Conservation (phyloP, 805 yeast species). For the Metschnikowia similis region DNA sequence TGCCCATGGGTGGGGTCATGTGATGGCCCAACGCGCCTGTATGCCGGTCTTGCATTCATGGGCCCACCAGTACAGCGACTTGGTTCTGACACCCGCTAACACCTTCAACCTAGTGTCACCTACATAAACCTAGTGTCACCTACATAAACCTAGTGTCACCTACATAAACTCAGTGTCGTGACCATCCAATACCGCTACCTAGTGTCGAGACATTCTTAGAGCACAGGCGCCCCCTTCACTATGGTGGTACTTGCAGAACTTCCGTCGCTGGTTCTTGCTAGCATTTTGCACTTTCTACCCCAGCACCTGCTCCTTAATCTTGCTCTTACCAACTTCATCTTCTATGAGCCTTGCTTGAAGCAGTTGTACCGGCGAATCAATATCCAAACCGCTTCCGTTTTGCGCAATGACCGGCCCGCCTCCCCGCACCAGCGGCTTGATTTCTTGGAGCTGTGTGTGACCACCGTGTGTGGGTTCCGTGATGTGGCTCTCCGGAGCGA, state of each 20-base stretch:
- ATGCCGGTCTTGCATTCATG: too few species aligned
- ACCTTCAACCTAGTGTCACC: too few species aligned
- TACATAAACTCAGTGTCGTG: too few species aligned
- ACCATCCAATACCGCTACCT: too few species aligned
- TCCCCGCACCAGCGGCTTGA: conserved; percentile 14
- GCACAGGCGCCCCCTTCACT: too few species aligned
- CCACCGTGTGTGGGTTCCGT: conserved; percentile 26
- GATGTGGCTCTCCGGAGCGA: conserved; percentile 12
- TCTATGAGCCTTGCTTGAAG: conserved; percentile 30
- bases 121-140: too few species aligned
- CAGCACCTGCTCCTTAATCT: conserved; percentile 30
- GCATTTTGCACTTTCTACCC: conserved; percentile 21
- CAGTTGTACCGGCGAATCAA: conserved; percentile 26
- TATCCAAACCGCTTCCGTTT: conserved; percentile 19
- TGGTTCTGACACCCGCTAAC: too few species aligned
- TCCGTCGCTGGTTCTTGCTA: conserved; percentile 11
- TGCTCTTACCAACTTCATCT: conserved; percentile 31
- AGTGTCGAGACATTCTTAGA: too few species aligned
- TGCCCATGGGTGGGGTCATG: too few species aligned
- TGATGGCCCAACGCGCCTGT: too few species aligned
- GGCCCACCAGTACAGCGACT: too few species aligned
- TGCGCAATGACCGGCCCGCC: conserved; percentile 6
- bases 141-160: too few species aligned
- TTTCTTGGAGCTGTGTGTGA: conserved; percentile 19
- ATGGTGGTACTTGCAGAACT: conserved; percentile 5